Evolutionary conservation across 202 grass and related monocot species (phyloP).

Genomic region (Schoenoplectus tabernaemontani): DNA sequence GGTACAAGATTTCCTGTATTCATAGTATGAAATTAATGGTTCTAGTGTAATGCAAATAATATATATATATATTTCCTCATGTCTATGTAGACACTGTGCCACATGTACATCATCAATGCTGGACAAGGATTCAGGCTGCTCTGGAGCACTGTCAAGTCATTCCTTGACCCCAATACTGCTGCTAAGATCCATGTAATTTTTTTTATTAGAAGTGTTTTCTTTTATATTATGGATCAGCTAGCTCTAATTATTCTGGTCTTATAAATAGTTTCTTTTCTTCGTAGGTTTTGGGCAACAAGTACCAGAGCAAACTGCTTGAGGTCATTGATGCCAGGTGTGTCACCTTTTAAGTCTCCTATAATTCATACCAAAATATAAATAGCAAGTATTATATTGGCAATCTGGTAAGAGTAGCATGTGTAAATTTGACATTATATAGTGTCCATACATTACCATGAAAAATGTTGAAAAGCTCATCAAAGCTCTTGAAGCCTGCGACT

Average conservation of each 20-base stretch:
- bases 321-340: constrained; percentile 83
- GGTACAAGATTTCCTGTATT: neutral
- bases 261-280: neutral
- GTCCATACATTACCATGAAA: neutral
- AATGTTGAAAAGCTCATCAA: neutral
- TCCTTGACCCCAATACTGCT: constrained; percentile 93
- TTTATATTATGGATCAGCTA: constrained; percentile 8
- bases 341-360: neutral
- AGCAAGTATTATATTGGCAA: neutral
- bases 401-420: neutral
- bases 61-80: neutral
- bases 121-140: constrained; percentile 88
- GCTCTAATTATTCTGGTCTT: neutral
- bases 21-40: neutral
- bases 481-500: neutral
- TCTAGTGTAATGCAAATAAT: neutral
- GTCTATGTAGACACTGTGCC: constrained; percentile 63
- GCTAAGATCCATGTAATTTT: constrained; percentile 85
- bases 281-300: constrained; percentile 89
- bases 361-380: neutral
- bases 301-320: constrained; percentile 91
- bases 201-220: neutral
- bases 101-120: constrained; percentile 98
- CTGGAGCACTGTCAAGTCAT: constrained; percentile 94
- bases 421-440: neutral